These are phyloP conservation scores for Zalaria obscura DNA, from an alignment of 2,329 filamentous ascomycete genomes.

Conservation along the genomic window DNA sequence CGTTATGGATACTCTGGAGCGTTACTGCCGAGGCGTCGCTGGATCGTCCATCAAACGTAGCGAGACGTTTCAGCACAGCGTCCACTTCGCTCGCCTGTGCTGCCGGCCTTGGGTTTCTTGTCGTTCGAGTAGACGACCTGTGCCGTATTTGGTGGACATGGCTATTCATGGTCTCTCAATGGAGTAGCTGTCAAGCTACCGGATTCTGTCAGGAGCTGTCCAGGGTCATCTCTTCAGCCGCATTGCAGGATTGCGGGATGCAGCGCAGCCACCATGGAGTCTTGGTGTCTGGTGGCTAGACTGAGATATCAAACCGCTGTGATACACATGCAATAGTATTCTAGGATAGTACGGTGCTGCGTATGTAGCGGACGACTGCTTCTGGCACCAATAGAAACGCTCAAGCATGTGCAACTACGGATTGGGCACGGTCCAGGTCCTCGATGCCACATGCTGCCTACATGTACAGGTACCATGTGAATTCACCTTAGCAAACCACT, in stretches of 20 bases:
- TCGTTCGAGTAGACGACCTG: slow-evolving; percentile 7
- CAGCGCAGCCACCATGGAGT: too few species aligned
- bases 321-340: too few species aligned
- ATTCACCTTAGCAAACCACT: too few species aligned
- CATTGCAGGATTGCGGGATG: too few species aligned
- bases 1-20: slow-evolving; percentile 2
- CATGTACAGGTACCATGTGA: too few species aligned
- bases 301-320: too few species aligned
- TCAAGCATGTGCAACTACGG: background rate
- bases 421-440: too few species aligned
- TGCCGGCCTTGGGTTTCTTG: slow-evolving; percentile 5
- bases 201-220: background rate
- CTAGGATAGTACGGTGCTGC: too few species aligned
- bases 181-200: background rate
- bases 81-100: slow-evolving; percentile 3
- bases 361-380: too few species aligned
- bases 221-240: too few species aligned
- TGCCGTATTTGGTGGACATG: slow-evolving; percentile 3
- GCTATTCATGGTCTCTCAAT: background rate
- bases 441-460: too few species aligned
- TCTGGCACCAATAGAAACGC: background rate
- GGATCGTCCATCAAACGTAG: background rate
- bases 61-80: slow-evolving; percentile 5
- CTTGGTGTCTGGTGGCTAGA: too few species aligned
- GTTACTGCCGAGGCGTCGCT: slow-evolving; percentile 1